phyloP scores from a whole-genome alignment of 495 filamentous ascomycete genomes.

The Daldinia grandis region DNA sequence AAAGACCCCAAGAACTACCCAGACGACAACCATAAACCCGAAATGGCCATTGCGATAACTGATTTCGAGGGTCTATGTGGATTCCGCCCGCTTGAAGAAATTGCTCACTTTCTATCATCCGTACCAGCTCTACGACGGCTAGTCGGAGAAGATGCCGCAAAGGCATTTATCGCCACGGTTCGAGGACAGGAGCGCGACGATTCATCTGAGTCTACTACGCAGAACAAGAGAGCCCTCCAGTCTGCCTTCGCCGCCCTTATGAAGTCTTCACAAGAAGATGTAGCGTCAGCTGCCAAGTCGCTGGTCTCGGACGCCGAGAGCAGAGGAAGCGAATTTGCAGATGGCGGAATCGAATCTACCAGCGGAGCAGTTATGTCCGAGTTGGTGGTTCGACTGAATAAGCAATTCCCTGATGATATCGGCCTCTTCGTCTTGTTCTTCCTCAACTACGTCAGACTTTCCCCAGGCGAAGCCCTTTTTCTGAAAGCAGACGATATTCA shows the following conservation, averaged over 20 bases:
- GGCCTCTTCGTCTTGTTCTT: constrained; percentile 62
- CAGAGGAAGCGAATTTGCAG: constrained; percentile 69
- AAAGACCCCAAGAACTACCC: constrained; percentile 94
- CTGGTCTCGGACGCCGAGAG: constrained; percentile 76
- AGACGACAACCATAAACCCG: constrained; percentile 99
- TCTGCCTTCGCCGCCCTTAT: constrained; percentile 79
- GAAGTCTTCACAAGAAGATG: constrained; percentile 71
- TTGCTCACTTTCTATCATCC: constrained; percentile 81
- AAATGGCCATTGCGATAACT: constrained; percentile 98
- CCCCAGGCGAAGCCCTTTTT: constrained; percentile 94
- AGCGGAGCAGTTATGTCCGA: constrained; percentile 75
- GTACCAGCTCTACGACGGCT: constrained; percentile 78
- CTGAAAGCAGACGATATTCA: constrained; percentile 96
- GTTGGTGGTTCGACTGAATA: constrained; percentile 76
- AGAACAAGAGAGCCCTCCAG: constrained; percentile 84
- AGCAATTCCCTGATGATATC: constrained; percentile 59
- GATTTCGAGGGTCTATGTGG: constrained; percentile 96
- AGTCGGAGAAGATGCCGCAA: constrained; percentile 73
- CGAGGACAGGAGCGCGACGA: constrained; percentile 66
- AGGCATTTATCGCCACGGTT: constrained; percentile 73
- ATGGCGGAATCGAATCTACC: constrained; percentile 65
- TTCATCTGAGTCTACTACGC: constrained; percentile 57
- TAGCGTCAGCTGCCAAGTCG: constrained; percentile 69
- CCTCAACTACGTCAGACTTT: constrained; percentile 65
- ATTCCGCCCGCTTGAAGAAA: constrained; percentile 87